Conservation (phyloP, 306 rosid species). For the barrel medic (Medicago truncatula) region MtrunA17r5.0-ANR NC_053044.1:48441501-48442000, state of each 20-base stretch:
- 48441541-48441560: no score
- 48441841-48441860: constrained; percentile 15
- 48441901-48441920: constrained; percentile 34
- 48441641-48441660: constrained; percentile 5
- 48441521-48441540: no score
- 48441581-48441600: no score
- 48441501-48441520: no score
- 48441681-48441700: constrained; percentile 4
- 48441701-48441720: constrained; percentile 4
- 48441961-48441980: constrained; percentile 31
- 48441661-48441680: constrained; percentile 6
- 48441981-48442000: constrained; percentile 57
- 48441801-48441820: background rate
- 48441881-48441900: constrained; percentile 39
- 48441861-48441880: constrained; percentile 20
- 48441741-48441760: constrained; percentile 7
- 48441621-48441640: background rate
- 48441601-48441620: background rate
- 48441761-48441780: constrained; percentile 28
- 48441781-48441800: constrained; percentile 16
- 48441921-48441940: constrained; percentile 42
- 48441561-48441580: no score
- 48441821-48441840: background rate
- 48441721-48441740: background rate
- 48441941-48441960: constrained; percentile 14